Evolutionary conservation across 1,284 basidiomycete species (phyloP).

Genomic region (Apiotrichum gracile): DNA sequence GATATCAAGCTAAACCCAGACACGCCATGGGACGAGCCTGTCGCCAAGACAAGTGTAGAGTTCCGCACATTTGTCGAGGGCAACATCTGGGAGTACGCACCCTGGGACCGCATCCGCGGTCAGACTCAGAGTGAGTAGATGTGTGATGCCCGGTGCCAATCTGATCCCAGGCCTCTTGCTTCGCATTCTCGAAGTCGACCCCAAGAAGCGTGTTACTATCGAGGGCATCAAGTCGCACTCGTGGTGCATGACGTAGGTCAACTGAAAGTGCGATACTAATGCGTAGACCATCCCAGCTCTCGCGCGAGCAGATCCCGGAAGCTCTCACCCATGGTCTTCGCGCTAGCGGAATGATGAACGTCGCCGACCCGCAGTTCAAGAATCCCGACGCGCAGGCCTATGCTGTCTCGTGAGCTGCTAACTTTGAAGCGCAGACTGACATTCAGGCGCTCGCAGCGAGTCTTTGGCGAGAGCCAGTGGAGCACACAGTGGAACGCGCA

Average conservation of each 20-base stretch:
- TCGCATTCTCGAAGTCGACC: conserved; percentile 68
- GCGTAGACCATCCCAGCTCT: conserved; percentile 53
- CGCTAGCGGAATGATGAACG: conserved; percentile 58
- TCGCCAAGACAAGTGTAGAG: conserved; percentile 63
- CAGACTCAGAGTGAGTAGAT: conserved; percentile 28
- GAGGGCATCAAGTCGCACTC: conserved; percentile 63
- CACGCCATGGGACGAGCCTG: conserved; percentile 97
- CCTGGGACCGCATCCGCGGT: conserved; percentile 69
- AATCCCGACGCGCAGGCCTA: conserved; percentile 32
- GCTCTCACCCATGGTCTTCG: conserved; percentile 63
- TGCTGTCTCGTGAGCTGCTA: conserved; percentile 23
- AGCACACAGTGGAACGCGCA: conserved; percentile 35
- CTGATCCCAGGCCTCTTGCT: conserved; percentile 58
- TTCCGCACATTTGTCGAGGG: conserved; percentile 70
- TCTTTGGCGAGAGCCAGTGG: conserved; percentile 32
- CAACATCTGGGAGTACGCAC: conserved; percentile 66
- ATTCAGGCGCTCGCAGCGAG: conserved; percentile 31
- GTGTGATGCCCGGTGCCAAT: neutral
- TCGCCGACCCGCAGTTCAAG: conserved; percentile 55
- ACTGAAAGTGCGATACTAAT: neutral
- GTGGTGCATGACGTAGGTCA: conserved; percentile 67
- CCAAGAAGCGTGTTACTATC: conserved; percentile 64
- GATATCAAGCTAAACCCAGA: conserved; percentile 52
- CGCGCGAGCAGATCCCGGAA: conserved; percentile 59
- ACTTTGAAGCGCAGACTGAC: neutral